These are phyloP conservation scores for Vitis amurensis DNA, from an alignment of 164 flowering plant genomes.

Conservation along the genomic window DNA sequence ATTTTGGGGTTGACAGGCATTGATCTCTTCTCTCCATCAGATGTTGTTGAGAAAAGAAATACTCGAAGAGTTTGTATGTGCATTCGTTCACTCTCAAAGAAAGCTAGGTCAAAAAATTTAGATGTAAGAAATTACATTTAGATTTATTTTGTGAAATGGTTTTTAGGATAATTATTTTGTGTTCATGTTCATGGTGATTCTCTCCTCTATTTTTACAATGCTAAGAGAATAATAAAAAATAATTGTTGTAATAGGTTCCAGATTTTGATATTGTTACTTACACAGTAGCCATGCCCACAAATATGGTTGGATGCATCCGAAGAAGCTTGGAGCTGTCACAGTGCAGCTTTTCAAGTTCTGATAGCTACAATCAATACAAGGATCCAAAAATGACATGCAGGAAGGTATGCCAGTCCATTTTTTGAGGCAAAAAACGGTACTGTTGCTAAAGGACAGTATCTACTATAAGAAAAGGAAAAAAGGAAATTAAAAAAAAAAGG, in stretches of 20 bases:
- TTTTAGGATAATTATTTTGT: not conserved
- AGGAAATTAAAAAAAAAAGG: too few species aligned
- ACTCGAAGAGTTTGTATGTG: slow-evolving; percentile 72
- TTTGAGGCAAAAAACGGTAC: too few species aligned
- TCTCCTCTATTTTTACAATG: not conserved
- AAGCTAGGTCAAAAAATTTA: slow-evolving; percentile 52
- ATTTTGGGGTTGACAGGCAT: slow-evolving; percentile 57
- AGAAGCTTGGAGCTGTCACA: slow-evolving; percentile 63
- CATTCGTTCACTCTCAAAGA: slow-evolving; percentile 64
- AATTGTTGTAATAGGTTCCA: slow-evolving; percentile 46
- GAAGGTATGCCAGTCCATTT: slow-evolving; percentile 20
- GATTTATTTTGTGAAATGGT: not conserved
- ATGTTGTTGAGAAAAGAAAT: slow-evolving; percentile 69
- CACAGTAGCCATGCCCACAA: slow-evolving; percentile 64
- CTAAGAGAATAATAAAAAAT: not conserved
- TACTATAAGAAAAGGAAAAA: not conserved
- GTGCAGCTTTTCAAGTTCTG: slow-evolving; percentile 27
- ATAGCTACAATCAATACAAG: slow-evolving; percentile 16
- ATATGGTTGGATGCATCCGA: slow-evolving; percentile 57
- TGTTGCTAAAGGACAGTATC: not conserved
- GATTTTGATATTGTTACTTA: slow-evolving; percentile 69
- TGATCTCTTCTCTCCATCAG: slow-evolving; percentile 76
- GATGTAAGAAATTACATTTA: slow-evolving; percentile 31
- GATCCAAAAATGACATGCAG: slow-evolving; percentile 21
- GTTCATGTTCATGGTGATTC: not conserved